Evolutionary conservation across 2,329 filamentous ascomycete species (phyloP), one percentile per base, ranked within the genome.

Genomic region (Lachnellula arida): DNA sequence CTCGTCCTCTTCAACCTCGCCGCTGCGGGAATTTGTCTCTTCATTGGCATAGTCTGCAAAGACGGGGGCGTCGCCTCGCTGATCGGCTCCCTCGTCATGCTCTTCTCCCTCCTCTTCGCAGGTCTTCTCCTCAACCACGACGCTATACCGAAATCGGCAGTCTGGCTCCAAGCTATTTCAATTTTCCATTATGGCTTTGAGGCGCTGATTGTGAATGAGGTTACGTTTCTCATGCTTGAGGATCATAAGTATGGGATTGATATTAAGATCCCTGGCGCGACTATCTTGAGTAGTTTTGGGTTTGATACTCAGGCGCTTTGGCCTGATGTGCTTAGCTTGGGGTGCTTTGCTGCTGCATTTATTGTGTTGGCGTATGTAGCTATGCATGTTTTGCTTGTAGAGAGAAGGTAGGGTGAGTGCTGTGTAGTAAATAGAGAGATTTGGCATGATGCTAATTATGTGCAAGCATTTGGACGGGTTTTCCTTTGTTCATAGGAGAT

Each of bases 111-210:
- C 59, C 81, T 99, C 9, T 97, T 99, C 72, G 93, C 92, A 0
- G 94, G 94, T 55, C 85, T 99, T 57, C 79, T 99, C 55, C 82
- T 99, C 59, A 99, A 99, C 72, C 91, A 96, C 70, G 86, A 97
- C 71, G 91, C 90, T 32, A 97, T 97, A 52, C 94, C 94, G 1
- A 79, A 82, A 49, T 84, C 89, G 2, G 89, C 93, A 2, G 74
- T 91, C 60, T 99, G 94, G 94, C 75, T 99, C 51, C 94, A 99
- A 77, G 84, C 82, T 74, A 76, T 99, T 8, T 97, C 92, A 1
- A 99, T 99, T 60, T 99, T 99, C 81, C 94, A 99, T 71, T 99
- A 96, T 69, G 93, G 88, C 5, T 97, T 97, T 66, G 94, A 99
- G 77, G 89, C 90, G 2, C 81, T 99, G 14, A 96, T 97, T 60